Evolutionary conservation across 1,139 yeast species (phyloP).

Genomic region (Hyphopichia fennica): DNA sequence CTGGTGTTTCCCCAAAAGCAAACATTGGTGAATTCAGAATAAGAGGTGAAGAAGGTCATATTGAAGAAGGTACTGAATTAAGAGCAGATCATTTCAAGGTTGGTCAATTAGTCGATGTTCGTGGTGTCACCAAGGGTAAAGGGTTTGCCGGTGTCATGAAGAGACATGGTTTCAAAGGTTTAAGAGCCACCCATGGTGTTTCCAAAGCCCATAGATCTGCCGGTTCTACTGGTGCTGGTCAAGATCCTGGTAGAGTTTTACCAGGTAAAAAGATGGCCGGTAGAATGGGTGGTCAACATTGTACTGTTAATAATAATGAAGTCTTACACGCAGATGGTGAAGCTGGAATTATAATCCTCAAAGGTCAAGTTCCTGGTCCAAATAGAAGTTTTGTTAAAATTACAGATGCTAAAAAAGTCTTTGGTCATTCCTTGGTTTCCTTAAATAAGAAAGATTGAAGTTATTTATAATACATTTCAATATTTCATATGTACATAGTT

Average conservation of each 20-base stretch:
- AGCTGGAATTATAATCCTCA: slow-evolving; percentile 76
- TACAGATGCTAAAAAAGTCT: slow-evolving; percentile 64
- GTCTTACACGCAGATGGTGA: slow-evolving; percentile 80
- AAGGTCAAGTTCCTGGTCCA: slow-evolving; percentile 93
- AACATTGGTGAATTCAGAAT: slow-evolving; percentile 77
- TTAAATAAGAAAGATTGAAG: slow-evolving; percentile 12
- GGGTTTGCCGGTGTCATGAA: slow-evolving; percentile 99
- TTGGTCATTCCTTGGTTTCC: slow-evolving; percentile 33
- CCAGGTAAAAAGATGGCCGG: slow-evolving; percentile 99
- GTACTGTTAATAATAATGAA: slow-evolving; percentile 74
- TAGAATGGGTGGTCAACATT: slow-evolving; percentile 79
- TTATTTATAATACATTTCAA: neutral
- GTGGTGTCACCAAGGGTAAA: slow-evolving; percentile 85
- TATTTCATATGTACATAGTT: neutral
- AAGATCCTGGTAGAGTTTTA: slow-evolving; percentile 91
- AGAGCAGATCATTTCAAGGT: slow-evolving; percentile 79
- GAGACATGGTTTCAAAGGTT: slow-evolving; percentile 89
- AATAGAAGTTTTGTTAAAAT: slow-evolving; percentile 72
- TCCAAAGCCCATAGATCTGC: slow-evolving; percentile 92
- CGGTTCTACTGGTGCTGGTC: slow-evolving; percentile 96
- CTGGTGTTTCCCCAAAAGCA: slow-evolving; percentile 82
- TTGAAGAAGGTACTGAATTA: slow-evolving; percentile 77
- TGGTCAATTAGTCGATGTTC: slow-evolving; percentile 83
- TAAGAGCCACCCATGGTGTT: slow-evolving; percentile 94
- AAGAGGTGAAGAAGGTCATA: slow-evolving; percentile 59